Percentiles rank a stretch among this genome's conserved stretches.
Conservation (phyloP, 2,329 filamentous ascomycete genomes). For the Aspergillus novofumigatus region DNA sequence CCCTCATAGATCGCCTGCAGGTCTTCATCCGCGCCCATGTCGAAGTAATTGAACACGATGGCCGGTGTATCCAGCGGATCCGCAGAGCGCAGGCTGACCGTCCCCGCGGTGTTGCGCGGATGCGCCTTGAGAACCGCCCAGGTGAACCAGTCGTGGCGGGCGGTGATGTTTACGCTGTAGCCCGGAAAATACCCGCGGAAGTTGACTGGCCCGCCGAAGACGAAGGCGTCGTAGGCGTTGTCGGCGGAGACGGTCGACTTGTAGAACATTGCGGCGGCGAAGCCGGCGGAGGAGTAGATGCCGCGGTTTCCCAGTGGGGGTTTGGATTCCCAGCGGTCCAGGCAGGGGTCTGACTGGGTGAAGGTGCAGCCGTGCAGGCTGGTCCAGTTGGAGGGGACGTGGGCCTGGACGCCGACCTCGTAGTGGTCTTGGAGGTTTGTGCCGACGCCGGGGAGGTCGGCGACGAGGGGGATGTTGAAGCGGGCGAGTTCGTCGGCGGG, state of each 20-base stretch:
- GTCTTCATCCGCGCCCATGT: slow-evolving; percentile 43
- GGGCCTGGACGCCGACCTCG: slow-evolving; percentile 21
- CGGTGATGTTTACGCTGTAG: slow-evolving; percentile 42
- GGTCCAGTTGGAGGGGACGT: slow-evolving; percentile 40
- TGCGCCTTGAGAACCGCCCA: slow-evolving; percentile 57
- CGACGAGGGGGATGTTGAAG: slow-evolving; percentile 52
- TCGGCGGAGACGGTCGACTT: slow-evolving; percentile 35
- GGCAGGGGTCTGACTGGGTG: slow-evolving; percentile 37
- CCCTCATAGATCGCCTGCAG: slow-evolving; percentile 53
- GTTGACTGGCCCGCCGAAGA: slow-evolving; percentile 54
- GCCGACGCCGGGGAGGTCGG: slow-evolving; percentile 59
- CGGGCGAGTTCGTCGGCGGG: slow-evolving; percentile 50
- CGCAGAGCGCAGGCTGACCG: slow-evolving; percentile 56
- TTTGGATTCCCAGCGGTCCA: slow-evolving; percentile 39
- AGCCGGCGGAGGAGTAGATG: slow-evolving; percentile 49
- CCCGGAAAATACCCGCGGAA: slow-evolving; percentile 51
- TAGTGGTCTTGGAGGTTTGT: slow-evolving; percentile 60
- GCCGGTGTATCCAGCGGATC: slow-evolving; percentile 62
- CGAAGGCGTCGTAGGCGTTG: slow-evolving; percentile 51
- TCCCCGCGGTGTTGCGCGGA: slow-evolving; percentile 59
- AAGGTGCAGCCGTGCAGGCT: slow-evolving; percentile 33
- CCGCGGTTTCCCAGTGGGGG: slow-evolving; percentile 36
- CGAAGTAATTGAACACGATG: slow-evolving; percentile 60
- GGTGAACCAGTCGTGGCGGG: slow-evolving; percentile 39
- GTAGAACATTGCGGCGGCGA: slow-evolving; percentile 48